Base-by-base conservation (phyloP, 2,329 filamentous ascomycete genomes). In the Cordyceps cateniannulata region DNA sequence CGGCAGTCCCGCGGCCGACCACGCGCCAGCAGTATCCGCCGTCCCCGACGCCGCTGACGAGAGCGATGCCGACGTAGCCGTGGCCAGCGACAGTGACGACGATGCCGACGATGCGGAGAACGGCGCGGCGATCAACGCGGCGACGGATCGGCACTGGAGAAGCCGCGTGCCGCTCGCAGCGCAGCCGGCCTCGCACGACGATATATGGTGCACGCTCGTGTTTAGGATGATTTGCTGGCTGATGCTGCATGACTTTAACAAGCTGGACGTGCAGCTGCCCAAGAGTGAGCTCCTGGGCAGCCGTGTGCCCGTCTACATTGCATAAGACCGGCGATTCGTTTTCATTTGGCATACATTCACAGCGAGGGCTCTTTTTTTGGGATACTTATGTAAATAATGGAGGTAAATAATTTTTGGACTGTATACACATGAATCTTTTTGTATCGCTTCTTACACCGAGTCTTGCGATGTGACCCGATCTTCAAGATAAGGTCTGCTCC, bases 181-280 rank as follows among this genome's bases (percentile, higher is more conserved):
- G 2, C 62, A 69, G 54, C 59, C 63, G 5, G 69, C 68, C 14
- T 68, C 68, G n/a, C 69, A 73, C 48, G 73, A 76, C 48, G 73
- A 77, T 8, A 76, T 83, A n/a, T 84, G 81, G 81, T 81, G 79
- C 64, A 79, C 77, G 8, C 70, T 85, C 20, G 74, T 84, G 4
- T 81, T 84, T 63, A 72, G 81, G 27, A 85, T 84, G 82, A 73
- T 84, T 25, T 84, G 81, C 67, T 84, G 81, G 83, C 69, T 84
- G 57, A 74, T 81, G 70, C 69, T 85, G 63, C 81, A 85, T 65
- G 80, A 85, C 65, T 84, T 85, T 57, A 73, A 82, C 67, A 81
- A 79, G 66, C 73, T 77, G 62, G 82, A 85, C 60, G 72, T 79
- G 10, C 80, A 83, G 68, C 68, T 81, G 3, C 71, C 77, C 49